Evolutionary conservation across 805 yeast species (phyloP), one percentile per base, ranked within the genome.

Genomic region (Yamadazyma takamatsuzukensis): DNA sequence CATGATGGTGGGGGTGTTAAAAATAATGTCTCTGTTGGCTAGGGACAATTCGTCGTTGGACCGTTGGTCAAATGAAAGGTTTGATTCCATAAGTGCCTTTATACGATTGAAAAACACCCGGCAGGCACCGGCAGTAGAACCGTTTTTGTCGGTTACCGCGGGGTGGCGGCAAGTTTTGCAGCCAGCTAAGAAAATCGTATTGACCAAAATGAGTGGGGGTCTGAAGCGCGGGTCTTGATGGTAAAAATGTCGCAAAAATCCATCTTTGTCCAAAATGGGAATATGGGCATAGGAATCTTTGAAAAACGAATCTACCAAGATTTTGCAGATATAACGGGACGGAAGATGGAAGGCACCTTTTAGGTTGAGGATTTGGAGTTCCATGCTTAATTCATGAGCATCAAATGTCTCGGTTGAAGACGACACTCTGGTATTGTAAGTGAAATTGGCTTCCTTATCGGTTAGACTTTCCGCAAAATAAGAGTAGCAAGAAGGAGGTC

Each of bases 1-100:
- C 17, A 36, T 16, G 3, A 43, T 41, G n/a, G 41, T 36, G 5
- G 44, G 43, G 29, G 37, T 35, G 17, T 30, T 32, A 33, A 40
- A 43, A 2, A 33, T 16, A 5, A 43, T 35, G 41, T 8, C 42
- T 37, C 11, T 24, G 33, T 12, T 39, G 39, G 8, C 29, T 37
- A 21, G 27, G 34, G 4, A 33, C 33, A 22, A 31, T 14, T 36
- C 46, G 8, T 28, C 37, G 18, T n/a, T n/a, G n/a, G n/a, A n/a
- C n/a, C n/a, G n/a, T n/a, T 42, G 40, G n/a, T 39, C 41, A 19
- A 42, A 34, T 6, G 16, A n/a, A 12, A 31, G 5, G 18, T 33
- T 11, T 6, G 27, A 22, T 10, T 22, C 27, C 7, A 30, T 6
- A 7, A 19, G 21, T 8, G 21, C 21, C 11, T 19, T 24, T 8